Conservation (phyloP, 306 rosid species). For the Acacia crassicarpa region DNA sequence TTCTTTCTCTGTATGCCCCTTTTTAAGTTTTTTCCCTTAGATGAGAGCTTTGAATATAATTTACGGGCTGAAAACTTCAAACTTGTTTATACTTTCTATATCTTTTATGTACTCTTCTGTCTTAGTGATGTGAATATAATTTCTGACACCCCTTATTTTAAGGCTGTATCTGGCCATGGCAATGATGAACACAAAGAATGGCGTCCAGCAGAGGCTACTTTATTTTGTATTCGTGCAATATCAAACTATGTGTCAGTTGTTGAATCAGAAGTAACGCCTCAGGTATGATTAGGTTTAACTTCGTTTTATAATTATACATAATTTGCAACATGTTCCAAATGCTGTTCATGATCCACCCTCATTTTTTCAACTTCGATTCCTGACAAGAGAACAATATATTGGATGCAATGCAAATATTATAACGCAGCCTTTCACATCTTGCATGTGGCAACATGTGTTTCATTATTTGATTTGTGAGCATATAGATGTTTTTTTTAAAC, state of each 20-base stretch:
- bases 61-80: not conserved
- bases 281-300: slow-evolving; percentile 55
- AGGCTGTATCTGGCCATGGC: slow-evolving; percentile 82
- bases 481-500: not conserved
- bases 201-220: slow-evolving; percentile 96
- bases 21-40: not conserved
- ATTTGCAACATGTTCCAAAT: not conserved
- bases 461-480: not conserved
- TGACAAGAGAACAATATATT: slow-evolving; percentile 5
- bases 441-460: not conserved
- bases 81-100: not conserved
- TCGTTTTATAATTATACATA: slow-evolving; percentile 2
- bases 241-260: slow-evolving; percentile 80
- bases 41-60: not conserved
- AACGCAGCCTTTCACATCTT: not conserved
- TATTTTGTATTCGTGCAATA: slow-evolving; percentile 93
- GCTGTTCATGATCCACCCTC: slow-evolving; percentile 1
- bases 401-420: not conserved
- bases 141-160: slow-evolving; percentile 24
- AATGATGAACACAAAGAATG: slow-evolving; percentile 75
- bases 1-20: not conserved
- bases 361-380: slow-evolving; percentile 6
- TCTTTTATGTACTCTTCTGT: slow-evolving; percentile 3
- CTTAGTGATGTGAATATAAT: slow-evolving; percentile 17
- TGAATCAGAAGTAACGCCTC: slow-evolving; percentile 97